Base-by-base conservation (phyloP, 1,139 yeast species). In the Sugiyamaella grinbergsii region DNA sequence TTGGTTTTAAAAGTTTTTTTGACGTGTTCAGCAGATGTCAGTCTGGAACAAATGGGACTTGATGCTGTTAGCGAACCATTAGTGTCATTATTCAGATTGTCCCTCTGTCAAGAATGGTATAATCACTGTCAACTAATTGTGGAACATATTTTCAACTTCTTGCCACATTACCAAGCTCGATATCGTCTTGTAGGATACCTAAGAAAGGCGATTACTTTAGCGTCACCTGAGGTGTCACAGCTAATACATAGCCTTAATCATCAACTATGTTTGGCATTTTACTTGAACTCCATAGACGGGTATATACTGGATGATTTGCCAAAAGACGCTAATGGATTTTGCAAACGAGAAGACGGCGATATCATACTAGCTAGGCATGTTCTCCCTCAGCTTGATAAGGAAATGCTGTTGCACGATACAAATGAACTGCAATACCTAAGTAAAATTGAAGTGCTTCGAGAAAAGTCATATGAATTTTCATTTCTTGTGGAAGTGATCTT, bases 21-120 rank as follows among this genome's bases (percentile, higher is more conserved):
- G 6, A 18, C 24, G 3, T 34, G 40, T 13, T 47, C 42, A 6
- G 34, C 49, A 15, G 52, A 49, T 43, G 42, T 22, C 4, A 49
- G 24, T 10, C 40, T 49, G 10, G 49, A 42, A 13, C 29, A 29
- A 11, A 49, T 49, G 52, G 44, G 44, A 6, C 26, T 42, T 26
- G 48, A 49, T 26, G 23, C 28, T 22, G 31, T 43, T 31, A 49
- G 49, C 22, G 16, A 15, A 19, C 48, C 52, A 16, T 24, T 49
- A 6, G 22, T 19, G 15, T 13, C 4, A 13, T 13, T 49, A 15
- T 22, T 49, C 11, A n/a, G 24, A 31, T 3, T 24, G 28, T 22
- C 8, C 24, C 2, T 20, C 39, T n/a, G 15, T 8, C 7, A 13
- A 6, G 41, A 40, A 11, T 42, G 52, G 49, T 11, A 24, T 5